Base-by-base conservation (phyloP, 1,139 yeast species). In the Saccharomyces pastorianus region DNA sequence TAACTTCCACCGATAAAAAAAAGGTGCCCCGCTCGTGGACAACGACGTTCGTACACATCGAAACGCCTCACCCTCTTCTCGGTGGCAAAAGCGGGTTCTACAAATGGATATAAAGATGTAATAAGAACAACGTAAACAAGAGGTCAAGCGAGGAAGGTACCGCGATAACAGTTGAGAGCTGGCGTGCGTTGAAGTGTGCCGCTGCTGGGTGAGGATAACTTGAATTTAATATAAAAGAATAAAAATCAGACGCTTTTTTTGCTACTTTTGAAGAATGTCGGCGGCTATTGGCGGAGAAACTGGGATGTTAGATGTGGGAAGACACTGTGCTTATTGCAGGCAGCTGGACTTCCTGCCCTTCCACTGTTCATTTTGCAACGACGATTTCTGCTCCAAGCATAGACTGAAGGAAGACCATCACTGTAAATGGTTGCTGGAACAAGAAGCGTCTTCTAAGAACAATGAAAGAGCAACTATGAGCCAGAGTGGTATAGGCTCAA, bases 281-380 rank as follows among this genome's bases (percentile, higher is more conserved):
- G 44, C 44, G 44, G 44, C 44, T 38, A 38, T 38, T 17, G 31
- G n/a, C 0, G 49, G 27, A 20, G 63, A 57, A 51, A 69, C 68
- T 49, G 83, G 83, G 14, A 71, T 85, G 66, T 75, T 85, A 71
- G 84, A 85, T 61, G 82, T 85, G 6, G 93, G 93, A 3, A 74
- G 80, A 58, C 85, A 84, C 64, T 86, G 95, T 65, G 66, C 73
- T 32, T 76, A 76, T 52, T 86, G 95, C 67, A 74, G 80, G 51
- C 81, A 78, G 61, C 68, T 84, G 4, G 95, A 86, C 64, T 85
- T 85, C 62, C 71, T 86, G 34, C 91, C 95, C 1, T 85, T 82
- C 67, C 74, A 72, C 42, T 86, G 95, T 67, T 77, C 77, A 44
- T 70, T 67, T 51, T 85, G 93, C 64, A 69, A 76, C 17, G 66